phyloP scores from a whole-genome alignment of 2,329 filamentous ascomycete species.

The Penicillium hordei region DNA sequence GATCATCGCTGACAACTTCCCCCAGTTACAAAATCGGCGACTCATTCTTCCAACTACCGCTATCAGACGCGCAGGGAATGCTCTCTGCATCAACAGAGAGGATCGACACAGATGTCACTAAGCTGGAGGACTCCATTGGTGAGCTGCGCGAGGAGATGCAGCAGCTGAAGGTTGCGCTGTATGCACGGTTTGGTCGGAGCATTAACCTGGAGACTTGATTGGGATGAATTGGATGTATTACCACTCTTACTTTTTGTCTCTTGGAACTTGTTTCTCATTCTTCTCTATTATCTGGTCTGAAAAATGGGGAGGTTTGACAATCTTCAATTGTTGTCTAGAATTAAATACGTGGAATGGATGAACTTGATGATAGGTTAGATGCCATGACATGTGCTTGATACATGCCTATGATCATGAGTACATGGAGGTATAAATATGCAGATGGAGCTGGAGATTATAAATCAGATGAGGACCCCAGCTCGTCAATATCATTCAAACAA shows the following conservation, averaged over 20 bases:
- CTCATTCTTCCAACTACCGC: slow-evolving; percentile 83
- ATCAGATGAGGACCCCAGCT: slow-evolving; percentile 11
- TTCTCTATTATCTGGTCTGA: background rate
- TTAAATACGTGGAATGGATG: background rate
- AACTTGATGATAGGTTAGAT: background rate
- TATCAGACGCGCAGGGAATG: slow-evolving; percentile 83
- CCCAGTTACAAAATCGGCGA: slow-evolving; percentile 93
- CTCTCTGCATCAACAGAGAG: slow-evolving; percentile 68
- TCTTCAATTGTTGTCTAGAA: background rate
- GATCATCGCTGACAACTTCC: slow-evolving; percentile 6
- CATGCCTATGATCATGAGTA: background rate
- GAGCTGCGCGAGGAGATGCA: slow-evolving; percentile 82
- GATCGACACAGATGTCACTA: slow-evolving; percentile 73
- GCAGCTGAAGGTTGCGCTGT: slow-evolving; percentile 84
- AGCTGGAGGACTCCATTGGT: slow-evolving; percentile 73
- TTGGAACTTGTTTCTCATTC: background rate
- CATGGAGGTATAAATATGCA: background rate
- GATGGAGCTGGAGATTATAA: background rate
- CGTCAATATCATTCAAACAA: slow-evolving; percentile 24
- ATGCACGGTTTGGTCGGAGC: slow-evolving; percentile 90
- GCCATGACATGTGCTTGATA: background rate
- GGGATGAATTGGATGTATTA: background rate
- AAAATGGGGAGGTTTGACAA: background rate
- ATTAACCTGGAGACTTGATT: slow-evolving; percentile 89
- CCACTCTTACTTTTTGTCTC: background rate